These are phyloP conservation scores for Chromera velia DNA, from an alignment of 73 alveolate genomes.

Conservation along the genomic window DNA sequence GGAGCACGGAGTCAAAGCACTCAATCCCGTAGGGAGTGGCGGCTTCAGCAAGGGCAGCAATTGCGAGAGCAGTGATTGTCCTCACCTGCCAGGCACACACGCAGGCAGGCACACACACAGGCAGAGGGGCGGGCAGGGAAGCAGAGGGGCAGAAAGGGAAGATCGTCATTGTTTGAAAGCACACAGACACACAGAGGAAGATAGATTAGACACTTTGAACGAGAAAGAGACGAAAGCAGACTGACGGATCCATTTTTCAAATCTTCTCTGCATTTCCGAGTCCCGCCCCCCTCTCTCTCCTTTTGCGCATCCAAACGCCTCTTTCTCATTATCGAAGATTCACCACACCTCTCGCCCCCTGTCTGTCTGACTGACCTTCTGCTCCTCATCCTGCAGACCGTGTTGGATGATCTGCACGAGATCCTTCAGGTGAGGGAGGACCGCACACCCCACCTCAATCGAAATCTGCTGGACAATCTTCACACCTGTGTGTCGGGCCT, in stretches of 20 bases:
- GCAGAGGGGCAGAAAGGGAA: too few relatives aligned
- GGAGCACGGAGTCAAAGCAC: conserved; percentile 91
- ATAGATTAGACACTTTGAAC: too few relatives aligned
- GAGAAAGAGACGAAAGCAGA: too few relatives aligned
- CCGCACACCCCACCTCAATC: conserved; percentile 84
- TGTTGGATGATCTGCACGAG: conserved; percentile 93
- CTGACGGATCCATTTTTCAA: too few relatives aligned
- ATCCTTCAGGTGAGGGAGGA: conserved; percentile 93
- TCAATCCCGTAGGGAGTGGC: conserved; percentile 98
- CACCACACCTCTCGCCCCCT: too few relatives aligned
- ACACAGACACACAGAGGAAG: too few relatives aligned
- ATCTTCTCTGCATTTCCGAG: too few relatives aligned
- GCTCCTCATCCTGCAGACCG: conserved; percentile 90
- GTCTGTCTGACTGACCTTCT: conserved; percentile 34
- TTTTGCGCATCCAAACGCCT: background rate
- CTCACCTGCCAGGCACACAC: conserved; percentile 58
- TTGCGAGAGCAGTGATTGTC: conserved; percentile 96
- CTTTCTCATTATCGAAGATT: background rate
- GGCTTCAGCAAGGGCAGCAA: conserved; percentile 99
- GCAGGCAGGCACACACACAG: background rate
- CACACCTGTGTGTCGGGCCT: conserved; percentile 98
- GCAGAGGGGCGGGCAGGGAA: background rate
- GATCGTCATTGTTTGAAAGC: too few relatives aligned
- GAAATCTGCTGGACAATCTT: conserved; percentile 73
- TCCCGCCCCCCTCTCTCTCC: background rate